phyloP scores from a whole-genome alignment of 2,329 filamentous ascomycete species.

The Hymenoscyphus albidus region DNA sequence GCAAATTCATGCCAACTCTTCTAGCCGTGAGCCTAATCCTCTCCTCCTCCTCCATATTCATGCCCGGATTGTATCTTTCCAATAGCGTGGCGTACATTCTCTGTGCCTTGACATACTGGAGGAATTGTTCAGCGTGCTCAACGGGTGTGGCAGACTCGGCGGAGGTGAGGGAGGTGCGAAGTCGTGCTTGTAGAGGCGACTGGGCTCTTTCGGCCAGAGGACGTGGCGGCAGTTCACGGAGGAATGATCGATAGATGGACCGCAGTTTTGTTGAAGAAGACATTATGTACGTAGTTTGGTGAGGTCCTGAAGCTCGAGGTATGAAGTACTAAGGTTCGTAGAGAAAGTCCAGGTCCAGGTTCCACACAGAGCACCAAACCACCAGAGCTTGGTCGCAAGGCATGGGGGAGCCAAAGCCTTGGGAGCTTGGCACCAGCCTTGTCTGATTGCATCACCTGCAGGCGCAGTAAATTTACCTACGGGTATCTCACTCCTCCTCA shows the following conservation, averaged over 20 bases:
- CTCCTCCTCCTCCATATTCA: conserved; percentile 83
- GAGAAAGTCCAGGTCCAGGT: background rate
- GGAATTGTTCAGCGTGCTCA: conserved; percentile 68
- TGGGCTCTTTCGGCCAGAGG: conserved; percentile 48
- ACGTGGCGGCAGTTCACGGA: conserved; percentile 82
- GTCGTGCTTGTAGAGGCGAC: conserved; percentile 65
- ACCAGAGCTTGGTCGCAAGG: no score
- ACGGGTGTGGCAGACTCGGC: conserved; percentile 32
- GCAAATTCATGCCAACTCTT: conserved; percentile 87
- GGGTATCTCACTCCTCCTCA: background rate
- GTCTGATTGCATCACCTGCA: background rate
- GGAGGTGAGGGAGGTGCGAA: conserved; percentile 59
- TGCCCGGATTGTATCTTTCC: conserved; percentile 90
- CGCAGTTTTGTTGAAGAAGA: conserved; percentile 52
- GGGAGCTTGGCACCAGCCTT: conserved; percentile 5
- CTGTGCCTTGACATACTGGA: conserved; percentile 81
- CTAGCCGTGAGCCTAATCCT: conserved; percentile 77
- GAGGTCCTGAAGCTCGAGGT: background rate
- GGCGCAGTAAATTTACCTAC: no score
- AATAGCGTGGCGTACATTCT: conserved; percentile 74
- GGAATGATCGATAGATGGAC: conserved; percentile 79
- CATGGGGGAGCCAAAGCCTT: background rate
- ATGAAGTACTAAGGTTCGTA: background rate
- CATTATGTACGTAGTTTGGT: conserved; percentile 16
- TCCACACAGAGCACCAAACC: background rate